Conservation (phyloP, 1,284 basidiomycete genomes). For the Paramarasmius palmivorus region DNA sequence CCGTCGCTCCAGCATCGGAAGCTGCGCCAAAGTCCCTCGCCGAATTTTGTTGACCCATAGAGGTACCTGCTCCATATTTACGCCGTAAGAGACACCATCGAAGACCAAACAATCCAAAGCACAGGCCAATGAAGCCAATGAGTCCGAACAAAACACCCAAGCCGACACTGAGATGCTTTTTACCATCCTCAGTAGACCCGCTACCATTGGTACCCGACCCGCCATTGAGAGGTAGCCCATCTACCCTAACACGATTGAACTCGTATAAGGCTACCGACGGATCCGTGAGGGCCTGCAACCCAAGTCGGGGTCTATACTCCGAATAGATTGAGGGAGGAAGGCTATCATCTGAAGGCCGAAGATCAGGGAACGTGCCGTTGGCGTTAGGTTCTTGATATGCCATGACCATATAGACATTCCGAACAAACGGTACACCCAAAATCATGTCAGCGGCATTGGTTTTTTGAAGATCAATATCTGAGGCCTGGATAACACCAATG, state of each 20-base stretch:
- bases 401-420: constrained; percentile 73
- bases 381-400: constrained; percentile 52
- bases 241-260: constrained; percentile 65
- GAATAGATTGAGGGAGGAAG: constrained; percentile 7
- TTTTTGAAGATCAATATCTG: constrained; percentile 37
- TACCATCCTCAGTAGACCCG: constrained; percentile 22
- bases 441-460: constrained; percentile 59
- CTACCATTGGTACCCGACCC: constrained; percentile 3
- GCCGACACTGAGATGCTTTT: constrained; percentile 48
- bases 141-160: constrained; percentile 61
- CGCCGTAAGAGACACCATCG: constrained; percentile 47
- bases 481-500: constrained; percentile 65
- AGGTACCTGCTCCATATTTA: constrained; percentile 29
- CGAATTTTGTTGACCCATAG: constrained; percentile 5
- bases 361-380: constrained; percentile 43
- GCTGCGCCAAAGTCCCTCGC: constrained; percentile 6
- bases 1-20: constrained; percentile 1
- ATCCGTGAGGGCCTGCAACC: constrained; percentile 61
- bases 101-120: constrained; percentile 49
- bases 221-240: constrained; percentile 51
- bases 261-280: constrained; percentile 57
- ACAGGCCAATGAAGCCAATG: constrained; percentile 55
- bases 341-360: constrained; percentile 4
- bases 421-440: constrained; percentile 73
- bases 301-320: constrained; percentile 48